Evolutionary conservation across 306 rosid species (phyloP).

Genomic region (Echinosophora koreensis): DNA sequence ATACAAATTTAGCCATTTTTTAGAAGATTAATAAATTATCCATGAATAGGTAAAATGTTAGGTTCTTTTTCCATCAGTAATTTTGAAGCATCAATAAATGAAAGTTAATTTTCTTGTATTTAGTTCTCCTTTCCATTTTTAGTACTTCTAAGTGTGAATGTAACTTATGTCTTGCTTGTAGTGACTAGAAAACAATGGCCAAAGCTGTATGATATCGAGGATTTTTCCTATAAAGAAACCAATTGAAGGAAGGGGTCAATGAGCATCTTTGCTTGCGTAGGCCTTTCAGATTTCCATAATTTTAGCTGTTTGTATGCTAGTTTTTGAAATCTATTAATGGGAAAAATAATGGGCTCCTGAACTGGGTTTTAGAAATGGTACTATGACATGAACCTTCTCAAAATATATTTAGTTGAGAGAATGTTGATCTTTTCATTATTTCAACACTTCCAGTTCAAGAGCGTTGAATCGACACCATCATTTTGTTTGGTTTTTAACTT

Average conservation of each 20-base stretch:
- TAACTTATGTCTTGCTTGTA: conserved; percentile 47
- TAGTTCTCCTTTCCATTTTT: conserved; percentile 2
- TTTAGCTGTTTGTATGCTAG: conserved; percentile 15
- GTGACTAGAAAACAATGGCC: conserved; percentile 97
- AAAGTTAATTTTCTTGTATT: background rate
- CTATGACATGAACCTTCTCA: too few relatives aligned
- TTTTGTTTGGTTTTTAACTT: conserved; percentile 29
- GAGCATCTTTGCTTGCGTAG: conserved; percentile 67
- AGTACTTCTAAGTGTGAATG: background rate
- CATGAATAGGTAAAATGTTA: background rate
- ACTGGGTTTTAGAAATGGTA: too few relatives aligned
- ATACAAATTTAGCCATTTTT: too few relatives aligned
- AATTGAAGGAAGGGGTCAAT: conserved; percentile 43
- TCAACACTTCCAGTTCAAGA: background rate
- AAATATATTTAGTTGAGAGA: too few relatives aligned
- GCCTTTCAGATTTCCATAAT: conserved; percentile 50
- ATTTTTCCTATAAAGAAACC: conserved; percentile 52
- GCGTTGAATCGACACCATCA: background rate
- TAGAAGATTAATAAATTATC: too few relatives aligned
- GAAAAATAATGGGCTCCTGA: too few relatives aligned
- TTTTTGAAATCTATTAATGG: background rate
- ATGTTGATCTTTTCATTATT: too few relatives aligned
- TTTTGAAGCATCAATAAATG: background rate
- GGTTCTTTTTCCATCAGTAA: background rate
- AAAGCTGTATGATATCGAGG: conserved; percentile 75